Evolutionary conservation across 2,329 filamentous ascomycete species (phyloP).

Genomic region (Aspergillus nomiae): DNA sequence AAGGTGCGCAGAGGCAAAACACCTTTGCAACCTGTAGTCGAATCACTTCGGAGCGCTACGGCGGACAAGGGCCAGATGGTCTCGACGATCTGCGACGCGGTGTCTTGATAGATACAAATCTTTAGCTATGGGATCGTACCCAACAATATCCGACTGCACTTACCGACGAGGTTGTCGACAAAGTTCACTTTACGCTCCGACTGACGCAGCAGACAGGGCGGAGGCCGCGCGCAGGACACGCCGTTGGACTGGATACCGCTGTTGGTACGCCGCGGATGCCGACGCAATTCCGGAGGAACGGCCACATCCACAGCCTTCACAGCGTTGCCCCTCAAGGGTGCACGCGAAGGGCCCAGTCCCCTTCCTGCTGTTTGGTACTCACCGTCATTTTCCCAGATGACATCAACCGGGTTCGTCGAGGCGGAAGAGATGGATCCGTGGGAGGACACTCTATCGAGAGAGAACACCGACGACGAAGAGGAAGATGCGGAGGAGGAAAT

Average conservation of each 20-base stretch:
- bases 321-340: constrained; percentile 29
- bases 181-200: constrained; percentile 91
- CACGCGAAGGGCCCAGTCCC: constrained; percentile 27
- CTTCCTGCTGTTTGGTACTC: constrained; percentile 30
- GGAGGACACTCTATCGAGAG: constrained; percentile 63
- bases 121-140: constrained; percentile 32
- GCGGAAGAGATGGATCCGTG: constrained; percentile 71
- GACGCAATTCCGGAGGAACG: constrained; percentile 44
- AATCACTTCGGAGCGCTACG: constrained; percentile 72
- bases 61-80: constrained; percentile 95
- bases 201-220: constrained; percentile 80
- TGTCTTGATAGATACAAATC: constrained; percentile 65
- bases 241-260: constrained; percentile 51
- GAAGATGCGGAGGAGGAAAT: constrained; percentile 75
- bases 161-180: constrained; percentile 96
- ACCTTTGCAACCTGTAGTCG: constrained; percentile 65
- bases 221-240: constrained; percentile 57
- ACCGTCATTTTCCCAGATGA: constrained; percentile 47
- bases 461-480: constrained; percentile 77
- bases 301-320: constrained; percentile 34
- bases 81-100: constrained; percentile 94
- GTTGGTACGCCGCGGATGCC: constrained; percentile 56
- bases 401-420: constrained; percentile 62
- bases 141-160: constrained; percentile 48
- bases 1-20: constrained; percentile 91